Percentiles rank a stretch among this genome's conserved stretches.
These are phyloP conservation scores for Rhododendron henanense DNA, from an alignment of 148 eudicot genomes.

Conservation along the genomic window DNA sequence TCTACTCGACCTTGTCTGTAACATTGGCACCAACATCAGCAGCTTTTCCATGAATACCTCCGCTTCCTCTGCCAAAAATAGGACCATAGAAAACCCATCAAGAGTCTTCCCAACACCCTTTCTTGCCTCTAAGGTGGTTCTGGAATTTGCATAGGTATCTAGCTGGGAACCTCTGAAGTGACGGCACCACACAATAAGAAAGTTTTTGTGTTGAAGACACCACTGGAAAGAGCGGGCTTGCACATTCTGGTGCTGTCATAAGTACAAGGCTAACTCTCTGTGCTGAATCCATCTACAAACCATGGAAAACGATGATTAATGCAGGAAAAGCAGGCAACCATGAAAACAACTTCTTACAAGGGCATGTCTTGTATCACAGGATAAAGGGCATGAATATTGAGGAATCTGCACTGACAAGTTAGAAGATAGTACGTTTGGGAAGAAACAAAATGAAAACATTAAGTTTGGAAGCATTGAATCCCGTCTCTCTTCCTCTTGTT, in stretches of 20 bases:
- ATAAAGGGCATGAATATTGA: not conserved
- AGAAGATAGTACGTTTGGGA: not conserved
- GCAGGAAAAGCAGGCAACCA: too few relatives aligned
- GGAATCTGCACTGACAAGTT: not conserved
- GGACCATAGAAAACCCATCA: slow-evolving; percentile 94
- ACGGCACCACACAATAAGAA: too few relatives aligned
- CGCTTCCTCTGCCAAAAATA: slow-evolving; percentile 82
- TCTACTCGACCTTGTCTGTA: slow-evolving; percentile 80
- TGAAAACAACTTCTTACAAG: slow-evolving; percentile 27
- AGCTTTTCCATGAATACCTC: slow-evolving; percentile 26
- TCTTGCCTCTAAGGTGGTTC: slow-evolving; percentile 17
- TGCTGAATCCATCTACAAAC: too few relatives aligned
- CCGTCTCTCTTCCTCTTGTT: not conserved
- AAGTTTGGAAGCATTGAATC: not conserved
- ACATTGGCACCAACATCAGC: slow-evolving; percentile 89
- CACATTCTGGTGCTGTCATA: too few relatives aligned
- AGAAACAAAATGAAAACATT: not conserved
- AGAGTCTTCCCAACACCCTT: slow-evolving; percentile 52
- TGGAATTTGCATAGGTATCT: too few relatives aligned
- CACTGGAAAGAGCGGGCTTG: too few relatives aligned
- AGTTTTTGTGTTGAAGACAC: too few relatives aligned
- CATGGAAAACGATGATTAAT: too few relatives aligned
- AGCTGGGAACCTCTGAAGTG: too few relatives aligned
- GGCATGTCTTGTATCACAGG: not conserved
- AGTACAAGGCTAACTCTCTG: too few relatives aligned